Evolutionary conservation across 208 protist genomes (phyloP), one percentile per base, ranked within the genome.

Genomic region (Crithidia thermophila): DNA sequence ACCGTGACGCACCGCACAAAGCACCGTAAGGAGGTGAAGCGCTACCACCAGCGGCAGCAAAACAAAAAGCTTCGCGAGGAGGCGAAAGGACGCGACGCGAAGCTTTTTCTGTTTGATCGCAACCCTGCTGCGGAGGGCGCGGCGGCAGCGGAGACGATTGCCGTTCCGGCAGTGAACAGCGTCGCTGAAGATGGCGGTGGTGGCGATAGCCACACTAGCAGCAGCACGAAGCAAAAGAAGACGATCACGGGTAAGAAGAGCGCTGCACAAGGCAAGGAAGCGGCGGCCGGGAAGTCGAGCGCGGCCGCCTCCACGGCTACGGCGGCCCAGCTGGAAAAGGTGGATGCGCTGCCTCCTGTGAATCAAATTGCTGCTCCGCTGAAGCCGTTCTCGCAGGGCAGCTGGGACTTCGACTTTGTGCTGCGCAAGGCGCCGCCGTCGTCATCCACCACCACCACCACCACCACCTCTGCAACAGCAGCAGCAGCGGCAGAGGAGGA

Each of bases 21-120:
- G 55, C 89, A 91, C 67, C 74, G 89, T 0, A 79, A 81, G 21
- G 81, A 88, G 46, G 86, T 94, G n/a, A 91, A 89, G 55, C 79
- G 81, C 20, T 92, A 90, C 72, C 63, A 81, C 13, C 80, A 85
- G 55, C 72, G 82, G 23, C 77, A 83, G 37, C 72, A 70, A 11
- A 83, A 82, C 50, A 70, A 76, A 33, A 66, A 71, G 31, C 58
- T 79, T 27, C 68, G 60, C 20, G 72, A 73, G 8, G 59, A 77
- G 46, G 82, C 86, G 3, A 73, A 84, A n/a, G 68, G 76, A 20
- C 75, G 82, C 5, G 86, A 94, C 43, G 52, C 59, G 20, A 72
- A 79, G 40, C 66, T 94, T 1, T 84, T 92, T 50, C 68, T 82
- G 10, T 78, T 90, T 49, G 51, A 72, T 14, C 16, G 16, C 25